These are phyloP conservation scores for Aspergillus sp. DNA, from an alignment of 2,329 filamentous ascomycete genomes.

Conservation along the genomic window DNA sequence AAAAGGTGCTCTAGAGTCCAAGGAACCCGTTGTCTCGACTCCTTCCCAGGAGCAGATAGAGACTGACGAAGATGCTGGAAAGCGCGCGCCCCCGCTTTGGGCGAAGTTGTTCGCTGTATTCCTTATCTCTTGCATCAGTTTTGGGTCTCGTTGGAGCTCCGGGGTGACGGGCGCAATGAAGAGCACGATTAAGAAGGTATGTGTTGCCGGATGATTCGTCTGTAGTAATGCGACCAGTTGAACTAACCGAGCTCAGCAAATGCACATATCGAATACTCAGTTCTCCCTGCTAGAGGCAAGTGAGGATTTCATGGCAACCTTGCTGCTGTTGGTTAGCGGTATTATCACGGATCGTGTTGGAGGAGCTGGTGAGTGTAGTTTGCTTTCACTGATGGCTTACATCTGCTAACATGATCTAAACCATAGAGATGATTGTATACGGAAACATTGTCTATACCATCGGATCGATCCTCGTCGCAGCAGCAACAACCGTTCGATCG, in stretches of 20 bases:
- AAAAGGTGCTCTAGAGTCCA: background rate
- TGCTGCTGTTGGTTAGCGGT: conserved; percentile 56
- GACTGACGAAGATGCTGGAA: conserved; percentile 12
- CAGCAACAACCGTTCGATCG: conserved; percentile 55
- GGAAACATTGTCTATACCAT: conserved; percentile 61
- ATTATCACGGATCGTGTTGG: conserved; percentile 59
- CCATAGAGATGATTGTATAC: conserved; percentile 54
- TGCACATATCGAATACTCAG: conserved; percentile 60
- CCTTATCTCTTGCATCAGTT: conserved; percentile 50
- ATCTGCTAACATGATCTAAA: background rate
- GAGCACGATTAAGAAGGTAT: conserved; percentile 57
- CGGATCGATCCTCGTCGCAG: conserved; percentile 60
- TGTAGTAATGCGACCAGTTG: background rate
- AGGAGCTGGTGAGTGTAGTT: conserved; percentile 47
- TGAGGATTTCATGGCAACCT: conserved; percentile 62
- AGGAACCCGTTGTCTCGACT: background rate
- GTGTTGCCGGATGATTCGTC: conserved; percentile 4
- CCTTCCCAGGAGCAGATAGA: background rate
- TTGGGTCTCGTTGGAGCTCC: conserved; percentile 61
- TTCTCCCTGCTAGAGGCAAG: conserved; percentile 61
- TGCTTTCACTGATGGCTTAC: background rate
- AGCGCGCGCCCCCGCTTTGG: conserved; percentile 25
- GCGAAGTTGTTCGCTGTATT: conserved; percentile 48
- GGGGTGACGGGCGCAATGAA: conserved; percentile 63
- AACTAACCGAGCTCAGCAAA: conserved; percentile 34